Percentiles rank a stretch among this genome's conserved stretches.
phyloP scores from a whole-genome alignment of 2,329 filamentous ascomycete species.

The Colletotrichum tropicicola region DNA sequence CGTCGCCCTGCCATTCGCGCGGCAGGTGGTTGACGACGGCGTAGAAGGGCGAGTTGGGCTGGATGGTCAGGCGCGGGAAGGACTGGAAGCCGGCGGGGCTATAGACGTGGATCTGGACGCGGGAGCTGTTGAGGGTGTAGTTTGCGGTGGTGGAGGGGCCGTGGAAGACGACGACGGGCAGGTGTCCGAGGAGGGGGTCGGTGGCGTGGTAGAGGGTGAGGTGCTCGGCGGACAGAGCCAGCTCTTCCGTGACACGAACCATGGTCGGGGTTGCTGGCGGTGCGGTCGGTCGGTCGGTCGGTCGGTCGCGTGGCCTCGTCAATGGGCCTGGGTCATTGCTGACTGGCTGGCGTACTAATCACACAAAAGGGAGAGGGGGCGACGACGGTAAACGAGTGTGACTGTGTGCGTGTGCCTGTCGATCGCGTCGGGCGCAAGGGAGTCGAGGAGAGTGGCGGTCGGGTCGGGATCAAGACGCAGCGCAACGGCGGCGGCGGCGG shows the following conservation, averaged over 20 bases:
- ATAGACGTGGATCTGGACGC: slow-evolving; percentile 94
- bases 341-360: slow-evolving; percentile 17
- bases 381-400: slow-evolving; percentile 18
- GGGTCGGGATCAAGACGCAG: not conserved
- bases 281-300: slow-evolving; percentile 21
- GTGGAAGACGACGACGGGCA: slow-evolving; percentile 90
- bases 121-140: slow-evolving; percentile 86
- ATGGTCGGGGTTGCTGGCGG: slow-evolving; percentile 61
- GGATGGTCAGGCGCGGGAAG: slow-evolving; percentile 91
- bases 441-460: slow-evolving; percentile 8
- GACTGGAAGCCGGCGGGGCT: slow-evolving; percentile 88
- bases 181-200: slow-evolving; percentile 83
- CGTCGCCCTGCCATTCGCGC: slow-evolving; percentile 94
- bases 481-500: not conserved
- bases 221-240: slow-evolving; percentile 81
- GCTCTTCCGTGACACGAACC: slow-evolving; percentile 83
- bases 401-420: not conserved
- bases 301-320: slow-evolving; percentile 30
- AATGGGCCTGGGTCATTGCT: slow-evolving; percentile 38
- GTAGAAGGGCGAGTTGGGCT: slow-evolving; percentile 91
- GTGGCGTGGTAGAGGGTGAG: slow-evolving; percentile 89
- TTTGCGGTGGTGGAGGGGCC: slow-evolving; percentile 91
- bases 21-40: slow-evolving; percentile 89
- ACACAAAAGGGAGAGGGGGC: slow-evolving; percentile 7
- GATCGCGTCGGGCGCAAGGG: slow-evolving; percentile 9